Evolutionary conservation across 805 yeast species (phyloP), one percentile per base, ranked within the genome.

Genomic region (Candida sanyiensis): DNA sequence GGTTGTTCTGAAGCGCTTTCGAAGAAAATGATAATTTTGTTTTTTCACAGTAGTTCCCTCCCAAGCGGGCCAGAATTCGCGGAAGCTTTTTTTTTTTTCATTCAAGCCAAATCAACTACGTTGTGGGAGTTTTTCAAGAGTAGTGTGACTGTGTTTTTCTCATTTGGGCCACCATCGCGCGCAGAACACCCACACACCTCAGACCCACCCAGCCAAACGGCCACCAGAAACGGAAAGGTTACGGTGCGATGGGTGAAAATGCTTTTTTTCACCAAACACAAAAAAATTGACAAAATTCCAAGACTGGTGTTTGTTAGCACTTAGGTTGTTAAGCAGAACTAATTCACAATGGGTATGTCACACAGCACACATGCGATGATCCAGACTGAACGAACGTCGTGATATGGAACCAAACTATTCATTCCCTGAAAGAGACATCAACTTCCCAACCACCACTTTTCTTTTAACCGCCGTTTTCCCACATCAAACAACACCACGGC

Each of bases 341-440:
- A 54, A 57, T 57, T 51, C 58, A 64, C 62, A 66, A 64, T 66
- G 69, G 69, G 70, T 66, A 66, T 57, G 67, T 63, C 30, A 13
- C 17, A n/a, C 25, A 5, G 20, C 19, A 18, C n/a, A 7, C 13
- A 10, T 22, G 22, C 27, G 25, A 18, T 11, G 21, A 17, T 18
- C 21, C 15, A 31, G 29, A 25, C 13, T 16, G 26, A 30, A 28
- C 16, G 33, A 15, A 19, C n/a, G 22, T 18, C 22, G 4, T 29
- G 33, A 18, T 29, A 29, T 17, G 33, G 22, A 21, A 20, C n/a
- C 20, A 10, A 11, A 11, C 5, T 11, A 34, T 26, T 9, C 12
- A 28, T 28, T 7, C 7, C 21, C 11, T 17, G 33, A 24, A 90
- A 63, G 95, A 78, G 82, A 71, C 88, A 97, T n/a, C n/a, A n/a